phyloP scores from a whole-genome alignment of 73 alveolate genomes.

The Diophrys appendiculata region DNA sequence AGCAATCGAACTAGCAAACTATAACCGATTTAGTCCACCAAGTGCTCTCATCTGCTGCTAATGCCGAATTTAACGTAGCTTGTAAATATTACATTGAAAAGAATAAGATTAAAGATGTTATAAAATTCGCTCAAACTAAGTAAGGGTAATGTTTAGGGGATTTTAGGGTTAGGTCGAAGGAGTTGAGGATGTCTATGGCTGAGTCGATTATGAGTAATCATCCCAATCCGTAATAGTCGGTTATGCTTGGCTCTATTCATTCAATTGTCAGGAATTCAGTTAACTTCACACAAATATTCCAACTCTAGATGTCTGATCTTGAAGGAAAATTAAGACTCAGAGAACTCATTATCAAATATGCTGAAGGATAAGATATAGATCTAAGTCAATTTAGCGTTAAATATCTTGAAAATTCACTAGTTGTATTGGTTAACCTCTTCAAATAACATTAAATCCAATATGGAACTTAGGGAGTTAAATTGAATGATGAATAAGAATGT shows the following conservation, averaged over 20 bases:
- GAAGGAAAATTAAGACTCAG: constrained; percentile 31
- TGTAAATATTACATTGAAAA: constrained; percentile 39
- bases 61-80: constrained; percentile 23
- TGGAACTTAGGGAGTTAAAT: constrained; percentile 7
- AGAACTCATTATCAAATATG: constrained; percentile 36
- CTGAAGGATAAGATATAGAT: constrained; percentile 13
- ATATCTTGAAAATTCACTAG: constrained; percentile 42
- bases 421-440: constrained; percentile 16
- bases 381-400: constrained; percentile 13
- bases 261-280: constrained; percentile 15
- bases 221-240: too few relatives aligned
- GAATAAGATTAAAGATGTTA: constrained; percentile 22
- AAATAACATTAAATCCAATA: too few relatives aligned
- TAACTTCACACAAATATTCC: constrained; percentile 31
- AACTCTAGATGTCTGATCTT: constrained; percentile 29
- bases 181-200: too few relatives aligned
- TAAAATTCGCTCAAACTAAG: constrained; percentile 27
- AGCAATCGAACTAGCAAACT: constrained; percentile 20
- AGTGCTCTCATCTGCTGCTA: constrained; percentile 17
- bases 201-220: too few relatives aligned
- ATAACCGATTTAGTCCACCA: constrained; percentile 10
- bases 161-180: background rate
- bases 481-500: background rate
- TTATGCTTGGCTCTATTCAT: background rate
- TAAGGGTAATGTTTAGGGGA: constrained; percentile 3